These are phyloP conservation scores for Vitis hybrid DNA, from an alignment of 177 flowering plant genomes.

Conservation along the genomic window DNA sequence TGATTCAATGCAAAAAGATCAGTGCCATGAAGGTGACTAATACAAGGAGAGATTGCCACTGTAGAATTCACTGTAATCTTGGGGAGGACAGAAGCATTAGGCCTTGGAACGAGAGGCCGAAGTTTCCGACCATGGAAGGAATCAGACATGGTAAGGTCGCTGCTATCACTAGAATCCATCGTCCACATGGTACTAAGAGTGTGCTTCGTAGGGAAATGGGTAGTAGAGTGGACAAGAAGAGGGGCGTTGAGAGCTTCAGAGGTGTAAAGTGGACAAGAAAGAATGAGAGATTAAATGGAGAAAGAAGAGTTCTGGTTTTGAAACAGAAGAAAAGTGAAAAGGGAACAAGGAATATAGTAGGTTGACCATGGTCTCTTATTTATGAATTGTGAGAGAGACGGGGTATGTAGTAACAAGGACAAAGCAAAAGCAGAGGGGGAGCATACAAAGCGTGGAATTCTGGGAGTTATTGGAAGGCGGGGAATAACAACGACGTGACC, in stretches of 20 bases:
- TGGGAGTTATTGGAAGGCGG: neutral
- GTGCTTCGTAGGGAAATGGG: too few species aligned
- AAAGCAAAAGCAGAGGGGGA: neutral
- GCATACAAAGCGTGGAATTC: too few species aligned
- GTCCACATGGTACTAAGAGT: constrained; percentile 53
- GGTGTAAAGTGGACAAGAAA: neutral
- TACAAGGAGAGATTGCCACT: constrained; percentile 28
- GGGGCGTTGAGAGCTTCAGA: too few species aligned
- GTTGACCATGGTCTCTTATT: constrained; percentile 14
- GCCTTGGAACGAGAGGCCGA: constrained; percentile 61
- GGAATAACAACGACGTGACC: too few species aligned
- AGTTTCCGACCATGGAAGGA: constrained; percentile 48
- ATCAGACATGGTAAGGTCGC: constrained; percentile 46
- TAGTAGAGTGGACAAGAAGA: too few species aligned
- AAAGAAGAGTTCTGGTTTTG: constrained; percentile 11
- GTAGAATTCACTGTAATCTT: constrained; percentile 8
- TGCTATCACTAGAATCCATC: constrained; percentile 65
- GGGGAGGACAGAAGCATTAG: constrained; percentile 19
- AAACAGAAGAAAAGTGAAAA: constrained; percentile 9
- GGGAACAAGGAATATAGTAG: constrained; percentile 6
- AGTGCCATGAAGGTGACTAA: constrained; percentile 28
- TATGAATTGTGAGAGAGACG: neutral
- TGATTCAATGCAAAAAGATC: constrained; percentile 50
- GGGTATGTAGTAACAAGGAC: neutral
- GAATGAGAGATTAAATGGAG: constrained; percentile 12